Evolutionary conservation across 1,284 basidiomycete species (phyloP).

Genomic region (Vanrija sp.): DNA sequence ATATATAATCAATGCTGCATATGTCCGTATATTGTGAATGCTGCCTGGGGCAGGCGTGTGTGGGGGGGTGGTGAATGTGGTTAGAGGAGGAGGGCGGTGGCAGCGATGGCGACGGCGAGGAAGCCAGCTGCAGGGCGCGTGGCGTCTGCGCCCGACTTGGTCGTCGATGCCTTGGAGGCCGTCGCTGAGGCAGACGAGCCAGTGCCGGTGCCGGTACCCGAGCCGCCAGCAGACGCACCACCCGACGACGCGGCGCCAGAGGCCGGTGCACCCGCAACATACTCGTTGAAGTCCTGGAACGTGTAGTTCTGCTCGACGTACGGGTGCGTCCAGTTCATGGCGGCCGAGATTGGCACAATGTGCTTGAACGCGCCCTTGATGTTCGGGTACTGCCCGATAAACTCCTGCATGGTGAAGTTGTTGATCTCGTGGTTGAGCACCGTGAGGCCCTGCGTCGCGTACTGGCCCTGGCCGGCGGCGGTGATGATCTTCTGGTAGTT

Average conservation of each 20-base stretch:
- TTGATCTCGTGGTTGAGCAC: conserved; percentile 53
- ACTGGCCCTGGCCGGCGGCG: conserved; percentile 44
- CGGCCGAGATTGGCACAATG: conserved; percentile 46
- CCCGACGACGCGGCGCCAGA: background rate
- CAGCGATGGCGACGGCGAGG: background rate
- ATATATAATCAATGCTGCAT: too few species aligned
- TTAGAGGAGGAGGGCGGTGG: too few species aligned
- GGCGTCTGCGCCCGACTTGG: background rate
- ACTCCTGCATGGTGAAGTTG: conserved; percentile 48
- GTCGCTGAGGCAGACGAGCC: background rate
- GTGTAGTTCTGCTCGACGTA: conserved; percentile 51
- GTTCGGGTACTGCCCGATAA: conserved; percentile 37
- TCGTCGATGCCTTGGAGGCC: too few species aligned
- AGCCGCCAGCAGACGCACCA: background rate
- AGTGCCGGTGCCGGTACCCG: background rate
- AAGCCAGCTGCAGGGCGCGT: background rate
- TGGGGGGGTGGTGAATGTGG: too few species aligned
- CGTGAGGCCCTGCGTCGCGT: conserved; percentile 44
- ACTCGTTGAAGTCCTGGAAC: conserved; percentile 35
- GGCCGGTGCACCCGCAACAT: conserved; percentile 12
- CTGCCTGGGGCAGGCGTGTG: too few species aligned
- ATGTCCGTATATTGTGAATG: too few species aligned
- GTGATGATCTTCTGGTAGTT: conserved; percentile 52
- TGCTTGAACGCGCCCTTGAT: conserved; percentile 44
- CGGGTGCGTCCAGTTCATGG: conserved; percentile 49